Evolutionary conservation across 345 rosid species (phyloP).

Genomic region (Moricandia moricandioides): DNA sequence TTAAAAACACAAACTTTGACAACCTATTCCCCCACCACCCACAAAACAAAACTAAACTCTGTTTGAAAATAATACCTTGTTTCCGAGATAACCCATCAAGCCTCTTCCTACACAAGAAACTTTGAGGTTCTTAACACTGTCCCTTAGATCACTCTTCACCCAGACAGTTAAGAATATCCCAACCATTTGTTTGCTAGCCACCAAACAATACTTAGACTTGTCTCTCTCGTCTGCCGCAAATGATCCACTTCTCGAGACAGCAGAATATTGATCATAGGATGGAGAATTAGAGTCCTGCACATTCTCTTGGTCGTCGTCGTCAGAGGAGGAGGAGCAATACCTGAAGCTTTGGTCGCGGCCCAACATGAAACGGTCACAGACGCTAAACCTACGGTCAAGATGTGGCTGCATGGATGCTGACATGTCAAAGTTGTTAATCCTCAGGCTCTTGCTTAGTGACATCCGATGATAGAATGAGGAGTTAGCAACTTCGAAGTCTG

Average conservation of each 20-base stretch:
- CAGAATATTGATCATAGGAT: slow-evolving; percentile 44
- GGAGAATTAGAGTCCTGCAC: slow-evolving; percentile 65
- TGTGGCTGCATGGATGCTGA: slow-evolving; percentile 41
- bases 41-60: too few species aligned
- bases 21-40: neutral
- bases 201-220: slow-evolving; percentile 74
- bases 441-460: slow-evolving; percentile 68
- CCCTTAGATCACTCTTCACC: slow-evolving; percentile 84
- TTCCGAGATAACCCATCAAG: slow-evolving; percentile 98
- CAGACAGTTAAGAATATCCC: slow-evolving; percentile 91
- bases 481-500: slow-evolving; percentile 69
- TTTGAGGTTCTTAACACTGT: slow-evolving; percentile 69
- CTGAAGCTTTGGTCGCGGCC: slow-evolving; percentile 59
- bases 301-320: slow-evolving; percentile 60
- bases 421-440: slow-evolving; percentile 50
- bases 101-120: slow-evolving; percentile 99
- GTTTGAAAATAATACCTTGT: slow-evolving; percentile 52
- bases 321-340: slow-evolving; percentile 54
- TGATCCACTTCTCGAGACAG: slow-evolving; percentile 49
- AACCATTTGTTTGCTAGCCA: slow-evolving; percentile 97
- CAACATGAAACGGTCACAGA: slow-evolving; percentile 70
- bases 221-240: slow-evolving; percentile 53
- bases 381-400: slow-evolving; percentile 70
- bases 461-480: slow-evolving; percentile 68
- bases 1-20: neutral